A percentile compares a stretch with the other conserved stretches of the same genome.
phyloP scores from a whole-genome alignment of 192 early-diverging fungal genomes.

The Umbelopsis isabellina region DNA sequence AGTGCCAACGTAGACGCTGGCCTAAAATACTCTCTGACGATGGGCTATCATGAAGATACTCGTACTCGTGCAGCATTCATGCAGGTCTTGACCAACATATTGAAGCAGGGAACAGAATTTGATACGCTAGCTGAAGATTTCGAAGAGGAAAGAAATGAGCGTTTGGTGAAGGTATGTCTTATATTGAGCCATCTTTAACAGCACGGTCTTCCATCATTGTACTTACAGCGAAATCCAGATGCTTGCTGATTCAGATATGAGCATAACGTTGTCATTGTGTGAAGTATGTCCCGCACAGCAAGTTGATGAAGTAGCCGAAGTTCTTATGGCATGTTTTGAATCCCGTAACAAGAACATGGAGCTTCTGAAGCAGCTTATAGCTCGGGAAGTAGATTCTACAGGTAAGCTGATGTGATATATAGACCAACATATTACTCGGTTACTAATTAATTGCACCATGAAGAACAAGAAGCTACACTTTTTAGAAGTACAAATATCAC shows the following conservation, averaged over 20 bases:
- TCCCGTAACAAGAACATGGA: slow-evolving; percentile 55
- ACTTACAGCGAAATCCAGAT: slow-evolving; percentile 26
- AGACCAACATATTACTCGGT: too few species aligned
- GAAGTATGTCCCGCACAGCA: slow-evolving; percentile 77
- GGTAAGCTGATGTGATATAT: slow-evolving; percentile 41
- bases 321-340: slow-evolving; percentile 74
- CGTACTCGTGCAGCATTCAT: slow-evolving; percentile 78
- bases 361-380: slow-evolving; percentile 68
- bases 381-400: slow-evolving; percentile 72
- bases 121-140: slow-evolving; percentile 66
- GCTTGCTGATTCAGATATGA: slow-evolving; percentile 61
- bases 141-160: slow-evolving; percentile 62
- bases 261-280: slow-evolving; percentile 69
- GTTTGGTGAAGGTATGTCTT: slow-evolving; percentile 58
- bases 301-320: slow-evolving; percentile 72
- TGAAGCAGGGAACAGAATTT: slow-evolving; percentile 71
- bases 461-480: slow-evolving; percentile 64
- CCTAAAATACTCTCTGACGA: slow-evolving; percentile 73
- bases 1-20: slow-evolving; percentile 82
- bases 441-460: neutral
- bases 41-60: slow-evolving; percentile 80
- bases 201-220: too few species aligned
- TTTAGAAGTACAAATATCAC: slow-evolving; percentile 92
- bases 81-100: slow-evolving; percentile 78
- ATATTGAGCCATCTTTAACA: neutral